phyloP scores from a whole-genome alignment of 2,329 filamentous ascomycete species.

The Curvularia lunata region DNA sequence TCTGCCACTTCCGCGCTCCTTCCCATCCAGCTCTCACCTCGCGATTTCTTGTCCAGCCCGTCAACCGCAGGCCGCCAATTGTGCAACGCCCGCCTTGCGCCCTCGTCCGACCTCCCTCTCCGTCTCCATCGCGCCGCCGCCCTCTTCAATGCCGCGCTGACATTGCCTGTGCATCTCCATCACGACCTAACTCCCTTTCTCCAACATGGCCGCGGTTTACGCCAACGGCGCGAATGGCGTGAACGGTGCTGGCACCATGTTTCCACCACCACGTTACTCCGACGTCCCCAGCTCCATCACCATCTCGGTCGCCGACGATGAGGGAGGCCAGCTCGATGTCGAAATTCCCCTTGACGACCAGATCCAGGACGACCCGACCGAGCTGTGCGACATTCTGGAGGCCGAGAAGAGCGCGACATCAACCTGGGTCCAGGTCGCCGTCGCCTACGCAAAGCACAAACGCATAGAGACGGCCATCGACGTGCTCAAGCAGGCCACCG shows the following conservation, averaged over 20 bases:
- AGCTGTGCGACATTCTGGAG: conserved; percentile 92
- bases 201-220: conserved; percentile 59
- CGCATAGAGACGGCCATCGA: conserved; percentile 85
- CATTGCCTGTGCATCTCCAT: conserved; percentile 4
- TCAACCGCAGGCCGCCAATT: conserved; percentile 22
- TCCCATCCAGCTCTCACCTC: conserved; percentile 16
- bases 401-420: conserved; percentile 89
- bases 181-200: conserved; percentile 6
- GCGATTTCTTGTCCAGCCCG: conserved; percentile 25
- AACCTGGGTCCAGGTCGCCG: conserved; percentile 97
- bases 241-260: conserved; percentile 53
- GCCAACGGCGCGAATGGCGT: conserved; percentile 58
- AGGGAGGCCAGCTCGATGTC: conserved; percentile 73
- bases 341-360: conserved; percentile 87
- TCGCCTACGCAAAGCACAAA: conserved; percentile 95
- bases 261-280: conserved; percentile 59
- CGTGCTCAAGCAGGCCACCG: conserved; percentile 73
- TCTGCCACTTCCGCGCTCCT: conserved; percentile 24
- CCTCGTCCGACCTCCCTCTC: conserved; percentile 18
- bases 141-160: conserved; percentile 33
- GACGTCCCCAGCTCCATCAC: conserved; percentile 69
- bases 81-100: neutral
- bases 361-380: conserved; percentile 89
- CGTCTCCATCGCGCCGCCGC: conserved; percentile 12
- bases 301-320: conserved; percentile 66